Evolutionary conservation across 108 stramenopile species (phyloP).

Genomic region (Chaetoceros tenuissimus): DNA sequence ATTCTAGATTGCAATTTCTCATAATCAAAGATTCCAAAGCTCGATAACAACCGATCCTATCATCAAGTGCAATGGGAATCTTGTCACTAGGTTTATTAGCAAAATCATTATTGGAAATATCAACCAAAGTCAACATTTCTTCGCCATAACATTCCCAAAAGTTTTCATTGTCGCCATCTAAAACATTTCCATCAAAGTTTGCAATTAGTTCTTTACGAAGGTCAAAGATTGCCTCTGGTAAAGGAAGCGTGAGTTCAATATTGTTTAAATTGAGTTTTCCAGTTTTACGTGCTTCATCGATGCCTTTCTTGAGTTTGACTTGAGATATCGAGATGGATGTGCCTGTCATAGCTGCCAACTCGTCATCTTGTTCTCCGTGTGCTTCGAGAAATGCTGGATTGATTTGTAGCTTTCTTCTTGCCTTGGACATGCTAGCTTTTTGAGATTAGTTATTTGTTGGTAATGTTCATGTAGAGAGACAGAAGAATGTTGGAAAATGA

Average conservation of each 20-base stretch:
- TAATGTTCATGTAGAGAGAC: no score
- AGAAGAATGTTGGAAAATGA: no score
- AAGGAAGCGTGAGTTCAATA: slow-evolving; percentile 7
- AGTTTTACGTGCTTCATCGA: slow-evolving; percentile 19
- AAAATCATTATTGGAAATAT: slow-evolving; percentile 34
- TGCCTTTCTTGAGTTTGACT: slow-evolving; percentile 3
- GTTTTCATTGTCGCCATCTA: background rate
- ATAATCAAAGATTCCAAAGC: background rate
- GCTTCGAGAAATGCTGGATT: slow-evolving; percentile 39
- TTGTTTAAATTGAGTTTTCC: slow-evolving; percentile 23
- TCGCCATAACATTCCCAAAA: slow-evolving; percentile 11
- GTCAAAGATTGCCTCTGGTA: slow-evolving; percentile 23
- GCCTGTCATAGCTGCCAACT: background rate
- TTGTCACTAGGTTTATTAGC: background rate
- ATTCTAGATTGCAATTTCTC: slow-evolving; percentile 4
- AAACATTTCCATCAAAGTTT: background rate
- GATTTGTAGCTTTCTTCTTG: slow-evolving; percentile 8
- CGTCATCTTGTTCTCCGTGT: slow-evolving; percentile 13
- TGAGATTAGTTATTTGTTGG: no score
- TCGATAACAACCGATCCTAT: background rate
- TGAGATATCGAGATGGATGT: slow-evolving; percentile 2
- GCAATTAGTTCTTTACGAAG: background rate
- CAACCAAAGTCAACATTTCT: slow-evolving; percentile 21
- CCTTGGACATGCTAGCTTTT: no score
- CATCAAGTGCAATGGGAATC: background rate